phyloP scores from a whole-genome alignment of 1,284 basidiomycete genomes.

The Tilletia horrida region DNA sequence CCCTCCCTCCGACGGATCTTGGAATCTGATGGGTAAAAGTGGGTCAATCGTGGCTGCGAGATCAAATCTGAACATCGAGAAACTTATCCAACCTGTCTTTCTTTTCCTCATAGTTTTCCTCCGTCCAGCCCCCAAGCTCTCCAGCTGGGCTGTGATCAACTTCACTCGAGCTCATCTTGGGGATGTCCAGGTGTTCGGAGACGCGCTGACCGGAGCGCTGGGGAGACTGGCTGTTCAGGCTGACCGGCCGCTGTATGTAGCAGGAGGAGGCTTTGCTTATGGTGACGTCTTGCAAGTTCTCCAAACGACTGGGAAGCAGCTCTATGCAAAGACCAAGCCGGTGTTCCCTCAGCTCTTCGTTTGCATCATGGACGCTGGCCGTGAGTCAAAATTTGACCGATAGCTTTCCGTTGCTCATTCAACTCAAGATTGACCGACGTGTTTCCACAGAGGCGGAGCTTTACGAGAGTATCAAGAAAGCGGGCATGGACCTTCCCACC shows the following conservation, averaged over 20 bases:
- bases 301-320: conserved; percentile 20
- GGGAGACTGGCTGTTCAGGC: conserved; percentile 27
- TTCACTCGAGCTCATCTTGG: conserved; percentile 23
- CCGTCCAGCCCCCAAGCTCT: conserved; percentile 23
- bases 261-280: not conserved
- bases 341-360: conserved; percentile 35
- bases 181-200: conserved; percentile 24
- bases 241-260: conserved; percentile 18
- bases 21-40: conserved; percentile 38
- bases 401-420: not conserved
- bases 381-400: not conserved
- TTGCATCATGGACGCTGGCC: conserved; percentile 30
- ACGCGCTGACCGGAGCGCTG: conserved; percentile 21
- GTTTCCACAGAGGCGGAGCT: not conserved
- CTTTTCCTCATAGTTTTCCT: not conserved
- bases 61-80: not conserved
- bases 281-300: conserved; percentile 21
- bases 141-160: conserved; percentile 38
- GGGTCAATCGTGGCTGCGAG: conserved; percentile 16
- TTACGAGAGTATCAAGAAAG: conserved; percentile 6
- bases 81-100: not conserved
- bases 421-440: not conserved
- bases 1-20: conserved; percentile 41
- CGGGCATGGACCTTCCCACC: not conserved
- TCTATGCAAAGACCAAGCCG: conserved; percentile 21